Conservation (phyloP, 1,284 basidiomycete genomes). For the Ceratorhiza oryzae-sativae region DNA sequence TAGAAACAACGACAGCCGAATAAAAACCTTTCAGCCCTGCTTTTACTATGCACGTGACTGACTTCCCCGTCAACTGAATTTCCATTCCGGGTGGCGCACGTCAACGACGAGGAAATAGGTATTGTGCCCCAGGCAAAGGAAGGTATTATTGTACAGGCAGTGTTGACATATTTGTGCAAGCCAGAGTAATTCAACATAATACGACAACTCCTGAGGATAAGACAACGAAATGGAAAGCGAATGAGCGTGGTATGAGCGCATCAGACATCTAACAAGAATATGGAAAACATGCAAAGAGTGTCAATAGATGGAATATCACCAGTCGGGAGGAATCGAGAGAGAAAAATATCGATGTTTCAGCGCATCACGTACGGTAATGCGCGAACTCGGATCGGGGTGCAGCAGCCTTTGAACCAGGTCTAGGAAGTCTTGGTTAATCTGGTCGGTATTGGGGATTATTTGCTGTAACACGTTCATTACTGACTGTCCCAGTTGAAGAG, state of each 20-base stretch:
- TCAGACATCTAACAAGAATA: slow-evolving; percentile 20
- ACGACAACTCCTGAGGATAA: slow-evolving; percentile 35
- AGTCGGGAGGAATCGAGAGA: slow-evolving; percentile 40
- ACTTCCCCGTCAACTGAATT: neutral
- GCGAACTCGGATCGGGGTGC: slow-evolving; percentile 88
- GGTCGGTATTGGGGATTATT: slow-evolving; percentile 78
- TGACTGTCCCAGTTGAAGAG: neutral
- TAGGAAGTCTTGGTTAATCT: slow-evolving; percentile 80
- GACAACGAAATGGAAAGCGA: slow-evolving; percentile 34
- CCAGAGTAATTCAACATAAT: slow-evolving; percentile 39
- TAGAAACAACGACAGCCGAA: too few species aligned
- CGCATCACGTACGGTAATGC: slow-evolving; percentile 86
- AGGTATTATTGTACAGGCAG: slow-evolving; percentile 38
- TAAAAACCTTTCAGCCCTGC: too few species aligned
- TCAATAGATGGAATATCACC: slow-evolving; percentile 25
- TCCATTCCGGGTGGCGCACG: too few species aligned
- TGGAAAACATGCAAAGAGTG: slow-evolving; percentile 6
- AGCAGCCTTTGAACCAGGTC: slow-evolving; percentile 88
- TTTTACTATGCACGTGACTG: slow-evolving; percentile 20
- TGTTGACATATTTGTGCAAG: slow-evolving; percentile 34
- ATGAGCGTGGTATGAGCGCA: slow-evolving; percentile 34
- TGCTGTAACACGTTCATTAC: slow-evolving; percentile 63
- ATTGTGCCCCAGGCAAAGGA: slow-evolving; percentile 37
- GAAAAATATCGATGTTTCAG: slow-evolving; percentile 85
- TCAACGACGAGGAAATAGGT: slow-evolving; percentile 19